Evolutionary conservation across 371 early-diverging fungal species (phyloP).

Genomic region (Rhizopus delemar): DNA sequence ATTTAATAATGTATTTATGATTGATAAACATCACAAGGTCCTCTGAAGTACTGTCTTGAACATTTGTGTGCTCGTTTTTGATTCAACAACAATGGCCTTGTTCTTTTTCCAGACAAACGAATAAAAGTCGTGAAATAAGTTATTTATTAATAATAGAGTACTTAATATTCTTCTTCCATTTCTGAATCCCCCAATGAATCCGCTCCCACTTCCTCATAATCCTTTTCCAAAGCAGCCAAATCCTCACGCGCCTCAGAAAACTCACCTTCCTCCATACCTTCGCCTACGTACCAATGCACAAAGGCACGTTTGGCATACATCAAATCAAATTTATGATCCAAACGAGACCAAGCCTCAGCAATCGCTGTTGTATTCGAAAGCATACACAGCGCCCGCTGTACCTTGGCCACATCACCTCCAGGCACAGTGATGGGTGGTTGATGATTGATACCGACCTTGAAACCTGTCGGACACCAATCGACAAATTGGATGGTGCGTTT

Average conservation of each 20-base stretch:
- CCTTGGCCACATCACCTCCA: conserved; percentile 89
- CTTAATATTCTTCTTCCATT: conserved; percentile 38
- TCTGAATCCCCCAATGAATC: conserved; percentile 84
- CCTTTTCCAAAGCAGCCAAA: conserved; percentile 98
- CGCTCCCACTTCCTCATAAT: conserved; percentile 97
- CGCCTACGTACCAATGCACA: conserved; percentile 99
- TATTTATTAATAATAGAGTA: too few relatives aligned
- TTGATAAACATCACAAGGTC: too few relatives aligned
- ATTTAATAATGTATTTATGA: not conserved
- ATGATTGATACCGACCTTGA: too few relatives aligned
- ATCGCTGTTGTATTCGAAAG: conserved; percentile 52
- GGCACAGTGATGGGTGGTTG: conserved; percentile 84
- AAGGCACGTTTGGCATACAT: conserved; percentile 76
- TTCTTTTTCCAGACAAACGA: too few relatives aligned
- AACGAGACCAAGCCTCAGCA: conserved; percentile 94
- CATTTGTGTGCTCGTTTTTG: too few relatives aligned
- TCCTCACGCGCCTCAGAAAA: conserved; percentile 93
- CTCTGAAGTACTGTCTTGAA: too few relatives aligned
- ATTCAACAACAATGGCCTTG: too few relatives aligned
- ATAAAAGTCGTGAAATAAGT: too few relatives aligned
- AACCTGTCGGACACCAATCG: too few relatives aligned
- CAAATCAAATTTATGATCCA: conserved; percentile 88
- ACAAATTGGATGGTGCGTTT: conserved; percentile 74
- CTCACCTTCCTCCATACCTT: conserved; percentile 95
- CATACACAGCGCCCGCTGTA: conserved; percentile 95